Conservation (phyloP, 306 rosid genomes). For the Sesbania bispinosa region DNA sequence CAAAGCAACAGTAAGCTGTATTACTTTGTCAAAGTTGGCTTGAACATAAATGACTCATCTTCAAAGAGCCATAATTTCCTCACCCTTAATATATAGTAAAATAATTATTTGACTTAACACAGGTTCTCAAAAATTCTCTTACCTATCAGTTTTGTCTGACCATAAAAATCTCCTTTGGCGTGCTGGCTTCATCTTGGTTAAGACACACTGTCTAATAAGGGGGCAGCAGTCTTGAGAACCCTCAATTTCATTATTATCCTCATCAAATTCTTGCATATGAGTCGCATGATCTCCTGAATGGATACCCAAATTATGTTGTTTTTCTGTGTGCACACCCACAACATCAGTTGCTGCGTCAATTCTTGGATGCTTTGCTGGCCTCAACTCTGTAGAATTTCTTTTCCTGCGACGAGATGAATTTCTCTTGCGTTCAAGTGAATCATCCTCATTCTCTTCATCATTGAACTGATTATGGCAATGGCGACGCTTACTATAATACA, state of each 20-base stretch:
- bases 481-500: conserved; percentile 56
- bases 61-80: conserved; percentile 22
- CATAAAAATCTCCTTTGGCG: conserved; percentile 72
- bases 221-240: conserved; percentile 43
- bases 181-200: conserved; percentile 55
- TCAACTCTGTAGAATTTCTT: conserved; percentile 36
- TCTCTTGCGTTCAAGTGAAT: conserved; percentile 25
- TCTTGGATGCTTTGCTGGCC: conserved; percentile 47
- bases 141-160: conserved; percentile 95
- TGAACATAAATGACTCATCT: conserved; percentile 13
- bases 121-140: no score
- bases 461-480: conserved; percentile 43
- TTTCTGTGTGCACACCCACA: conserved; percentile 33
- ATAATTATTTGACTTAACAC: no score
- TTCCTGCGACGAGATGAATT: conserved; percentile 39
- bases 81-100: neutral
- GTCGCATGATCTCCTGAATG: conserved; percentile 35
- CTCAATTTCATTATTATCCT: conserved; percentile 42
- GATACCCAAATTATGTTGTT: conserved; percentile 30
- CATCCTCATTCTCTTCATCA: conserved; percentile 35
- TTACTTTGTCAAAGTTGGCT: conserved; percentile 15
- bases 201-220: conserved; percentile 35
- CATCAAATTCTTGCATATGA: conserved; percentile 38
- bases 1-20: conserved; percentile 4
- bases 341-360: conserved; percentile 41